Conservation (phyloP, 768 basidiomycete genomes). For the Lentinula lateritia region DNA sequence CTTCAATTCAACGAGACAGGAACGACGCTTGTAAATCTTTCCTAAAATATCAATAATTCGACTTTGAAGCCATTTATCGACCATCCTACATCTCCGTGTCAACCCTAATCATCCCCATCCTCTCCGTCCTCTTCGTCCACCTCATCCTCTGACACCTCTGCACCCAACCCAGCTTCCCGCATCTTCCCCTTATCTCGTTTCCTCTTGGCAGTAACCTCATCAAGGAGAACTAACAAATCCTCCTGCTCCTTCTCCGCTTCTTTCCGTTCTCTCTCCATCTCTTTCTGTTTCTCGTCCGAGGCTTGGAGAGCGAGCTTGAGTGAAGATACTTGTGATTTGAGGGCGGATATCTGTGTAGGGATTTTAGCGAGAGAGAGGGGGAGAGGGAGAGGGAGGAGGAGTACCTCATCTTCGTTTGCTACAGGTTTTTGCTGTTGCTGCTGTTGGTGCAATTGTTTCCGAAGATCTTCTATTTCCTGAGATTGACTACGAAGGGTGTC, state of each 20-base stretch:
- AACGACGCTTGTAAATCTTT: too few relatives aligned
- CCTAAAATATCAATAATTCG: too few relatives aligned
- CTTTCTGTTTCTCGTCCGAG: constrained; percentile 56
- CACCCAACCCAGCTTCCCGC: constrained; percentile 58
- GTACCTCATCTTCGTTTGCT: constrained; percentile 32
- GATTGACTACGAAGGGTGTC: constrained; percentile 80
- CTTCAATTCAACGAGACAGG: too few relatives aligned
- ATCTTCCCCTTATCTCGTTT: constrained; percentile 78
- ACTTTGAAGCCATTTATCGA: too few relatives aligned
- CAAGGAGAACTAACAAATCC: constrained; percentile 87
- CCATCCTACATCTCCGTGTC: not conserved
- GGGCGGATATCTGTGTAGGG: not conserved
- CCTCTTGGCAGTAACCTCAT: constrained; percentile 86
- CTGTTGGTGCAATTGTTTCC: constrained; percentile 38
- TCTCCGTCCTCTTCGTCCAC: constrained; percentile 66
- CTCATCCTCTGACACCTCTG: constrained; percentile 86
- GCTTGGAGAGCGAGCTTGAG: not conserved
- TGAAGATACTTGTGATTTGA: constrained; percentile 6
- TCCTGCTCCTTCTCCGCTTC: constrained; percentile 96
- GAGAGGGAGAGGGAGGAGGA: not conserved
- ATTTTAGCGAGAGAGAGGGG: not conserved
- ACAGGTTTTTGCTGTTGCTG: constrained; percentile 29
- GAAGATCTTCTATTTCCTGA: constrained; percentile 69
- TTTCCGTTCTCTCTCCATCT: constrained; percentile 67
- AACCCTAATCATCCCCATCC: not conserved